phyloP scores from a whole-genome alignment of 805 yeast genomes.

The Metschnikowia bowlesiae region DNA sequence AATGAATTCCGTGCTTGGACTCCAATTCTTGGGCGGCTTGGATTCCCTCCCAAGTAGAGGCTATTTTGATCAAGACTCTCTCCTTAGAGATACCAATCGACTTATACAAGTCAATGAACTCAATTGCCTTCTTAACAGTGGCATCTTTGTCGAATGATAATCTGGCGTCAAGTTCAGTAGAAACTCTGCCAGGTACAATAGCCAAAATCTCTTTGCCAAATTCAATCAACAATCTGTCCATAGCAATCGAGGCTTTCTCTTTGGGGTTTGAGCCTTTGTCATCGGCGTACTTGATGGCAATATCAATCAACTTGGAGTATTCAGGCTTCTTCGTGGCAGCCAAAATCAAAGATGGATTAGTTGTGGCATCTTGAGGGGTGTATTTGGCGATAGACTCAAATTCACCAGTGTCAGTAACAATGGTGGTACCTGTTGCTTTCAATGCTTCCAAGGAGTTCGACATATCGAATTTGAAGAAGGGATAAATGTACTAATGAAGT shows the following conservation, averaged over 20 bases:
- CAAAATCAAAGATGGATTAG: conserved; percentile 94
- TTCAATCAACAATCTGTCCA: conserved; percentile 90
- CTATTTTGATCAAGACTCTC: conserved; percentile 90
- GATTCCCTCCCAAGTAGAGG: conserved; percentile 99
- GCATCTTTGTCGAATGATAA: conserved; percentile 93
- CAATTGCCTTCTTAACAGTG: conserved; percentile 88
- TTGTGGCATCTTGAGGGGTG: conserved; percentile 98
- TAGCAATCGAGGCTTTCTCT: conserved; percentile 74
- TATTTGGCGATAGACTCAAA: conserved; percentile 96
- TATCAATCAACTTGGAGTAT: conserved; percentile 85
- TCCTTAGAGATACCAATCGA: conserved; percentile 81
- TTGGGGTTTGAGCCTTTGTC: conserved; percentile 52
- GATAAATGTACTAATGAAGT: not conserved
- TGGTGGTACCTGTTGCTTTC: conserved; percentile 92
- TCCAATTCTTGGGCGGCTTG: conserved; percentile 97
- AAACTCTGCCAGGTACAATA: conserved; percentile 98
- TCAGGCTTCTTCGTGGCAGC: conserved; percentile 92
- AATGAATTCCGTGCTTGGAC: conserved; percentile 83
- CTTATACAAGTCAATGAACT: conserved; percentile 84
- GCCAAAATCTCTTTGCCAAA: conserved; percentile 90
- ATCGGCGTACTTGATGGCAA: conserved; percentile 85
- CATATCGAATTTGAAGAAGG: conserved; percentile 16
- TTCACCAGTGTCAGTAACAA: conserved; percentile 99
- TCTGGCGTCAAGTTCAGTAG: conserved; percentile 99
- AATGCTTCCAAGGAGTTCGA: conserved; percentile 81